Base-by-base conservation (phyloP, 805 yeast genomes). In the Candida corydali region DNA sequence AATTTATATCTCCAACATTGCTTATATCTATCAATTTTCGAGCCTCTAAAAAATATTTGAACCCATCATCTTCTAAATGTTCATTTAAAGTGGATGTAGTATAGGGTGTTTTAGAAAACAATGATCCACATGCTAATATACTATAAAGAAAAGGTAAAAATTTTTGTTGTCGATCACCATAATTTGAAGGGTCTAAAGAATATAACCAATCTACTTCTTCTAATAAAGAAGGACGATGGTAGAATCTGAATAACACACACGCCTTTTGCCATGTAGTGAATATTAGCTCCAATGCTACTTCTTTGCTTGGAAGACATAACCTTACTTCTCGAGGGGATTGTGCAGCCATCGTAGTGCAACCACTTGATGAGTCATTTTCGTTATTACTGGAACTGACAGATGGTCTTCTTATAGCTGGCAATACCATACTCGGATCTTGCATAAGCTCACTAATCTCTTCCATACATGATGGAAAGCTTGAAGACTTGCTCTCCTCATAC, bases 81-180 rank as follows among this genome's bases (percentile, higher is more conserved):
- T 65, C 70, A 42, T 64, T 63, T 16, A 44, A 36, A 10, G 41
- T 43, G 15, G 42, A 44, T 8, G 39, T 25, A 20, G 41, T 41
- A 26, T 43, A 42, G 2, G 67, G 32, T 49, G 57, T 43, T 50
- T 79, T 79, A 25, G 76, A 71, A 48, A 88, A 86, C 25, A 87
- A 63, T 3, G 87, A 85, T 11, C 96, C 96, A 44, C 87, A 86
- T 0, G 96, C 95, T 62, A 88, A 70, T n/a, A 86, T 84, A 1
- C 93, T 77, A 59, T 87, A 87, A 28, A 87, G 78, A 42, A 88
- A 69, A 0, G 96, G 95, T 36, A 86, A 61, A 43, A 86, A 82
- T 46, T 78, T 74, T 41, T 76, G 82, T 53, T 86, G 94, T 41
- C 82, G 73, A 45, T 81, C 80, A 2, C 86, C 78, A 55, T 80